Percentiles rank a stretch among this genome's conserved stretches.
phyloP scores from a whole-genome alignment of 768 basidiomycete species.

The Cystobasidiopsis lactophilus region DNA sequence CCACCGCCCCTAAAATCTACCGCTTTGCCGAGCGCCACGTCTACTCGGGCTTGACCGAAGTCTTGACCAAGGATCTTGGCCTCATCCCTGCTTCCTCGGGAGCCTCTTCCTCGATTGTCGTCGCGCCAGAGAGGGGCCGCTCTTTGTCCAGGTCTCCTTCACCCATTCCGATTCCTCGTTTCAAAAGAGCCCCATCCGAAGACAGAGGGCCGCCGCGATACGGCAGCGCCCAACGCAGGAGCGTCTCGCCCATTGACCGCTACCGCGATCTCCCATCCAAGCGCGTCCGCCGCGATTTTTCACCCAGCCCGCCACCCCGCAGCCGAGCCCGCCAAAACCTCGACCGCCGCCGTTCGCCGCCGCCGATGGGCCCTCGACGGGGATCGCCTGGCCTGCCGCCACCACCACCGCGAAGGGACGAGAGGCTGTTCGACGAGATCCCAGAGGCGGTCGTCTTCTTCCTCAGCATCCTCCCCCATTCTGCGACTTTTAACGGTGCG shows the following conservation, averaged over 20 bases:
- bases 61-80: constrained; percentile 71
- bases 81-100: constrained; percentile 24
- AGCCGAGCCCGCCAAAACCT: not conserved
- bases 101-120: not conserved
- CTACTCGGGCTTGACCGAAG: constrained; percentile 64
- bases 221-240: not conserved
- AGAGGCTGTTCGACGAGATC: constrained; percentile 24
- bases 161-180: no score
- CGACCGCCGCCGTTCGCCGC: constrained; percentile 20
- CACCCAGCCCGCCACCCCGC: not conserved
- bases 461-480: constrained; percentile 50
- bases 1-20: constrained; percentile 69
- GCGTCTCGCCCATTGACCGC: constrained; percentile 3
- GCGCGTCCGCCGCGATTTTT: not conserved
- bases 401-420: constrained; percentile 8
- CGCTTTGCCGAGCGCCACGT: constrained; percentile 29
- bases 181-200: no score
- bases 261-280: constrained; percentile 15
- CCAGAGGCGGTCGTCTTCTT: constrained; percentile 46
- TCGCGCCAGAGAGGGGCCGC: no score
- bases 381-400: no score
- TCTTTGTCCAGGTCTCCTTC: no score
- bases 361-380: no score
- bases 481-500: constrained; percentile 58
- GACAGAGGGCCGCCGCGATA: no score